These are phyloP conservation scores for Microsporum audouinii DNA, from an alignment of 2,329 filamentous ascomycete species.

Conservation along the genomic window DNA sequence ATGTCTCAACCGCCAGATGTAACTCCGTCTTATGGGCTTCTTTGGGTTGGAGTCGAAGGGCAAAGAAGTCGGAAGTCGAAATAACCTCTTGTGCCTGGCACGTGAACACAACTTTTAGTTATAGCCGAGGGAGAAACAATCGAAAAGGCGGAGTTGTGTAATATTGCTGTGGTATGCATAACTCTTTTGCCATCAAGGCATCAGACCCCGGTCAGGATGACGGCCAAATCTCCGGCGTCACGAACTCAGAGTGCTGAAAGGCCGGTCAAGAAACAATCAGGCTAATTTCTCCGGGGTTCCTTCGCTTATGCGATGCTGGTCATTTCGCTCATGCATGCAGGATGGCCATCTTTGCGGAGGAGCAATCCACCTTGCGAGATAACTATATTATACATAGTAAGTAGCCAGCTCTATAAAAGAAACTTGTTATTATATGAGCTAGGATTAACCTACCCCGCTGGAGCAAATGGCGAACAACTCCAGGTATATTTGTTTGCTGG, in stretches of 20 bases:
- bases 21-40: background rate
- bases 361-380: background rate
- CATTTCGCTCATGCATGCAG: background rate
- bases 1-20: background rate
- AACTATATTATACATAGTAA: no score
- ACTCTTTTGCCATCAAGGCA: background rate
- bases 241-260: background rate
- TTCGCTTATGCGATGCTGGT: background rate
- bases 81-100: background rate
- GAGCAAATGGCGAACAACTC: background rate
- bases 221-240: background rate
- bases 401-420: background rate
- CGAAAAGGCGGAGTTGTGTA: background rate
- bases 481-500: background rate
- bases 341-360: background rate
- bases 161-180: no score
- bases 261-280: background rate
- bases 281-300: background rate
- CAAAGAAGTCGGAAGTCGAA: background rate
- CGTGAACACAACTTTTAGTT: background rate
- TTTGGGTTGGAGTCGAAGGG: no score
- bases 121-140: background rate
- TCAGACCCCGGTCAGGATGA: background rate
- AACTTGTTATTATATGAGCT: background rate
- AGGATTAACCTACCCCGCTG: background rate